Evolutionary conservation across 805 yeast species (phyloP).

Genomic region (Candida easanensis): DNA sequence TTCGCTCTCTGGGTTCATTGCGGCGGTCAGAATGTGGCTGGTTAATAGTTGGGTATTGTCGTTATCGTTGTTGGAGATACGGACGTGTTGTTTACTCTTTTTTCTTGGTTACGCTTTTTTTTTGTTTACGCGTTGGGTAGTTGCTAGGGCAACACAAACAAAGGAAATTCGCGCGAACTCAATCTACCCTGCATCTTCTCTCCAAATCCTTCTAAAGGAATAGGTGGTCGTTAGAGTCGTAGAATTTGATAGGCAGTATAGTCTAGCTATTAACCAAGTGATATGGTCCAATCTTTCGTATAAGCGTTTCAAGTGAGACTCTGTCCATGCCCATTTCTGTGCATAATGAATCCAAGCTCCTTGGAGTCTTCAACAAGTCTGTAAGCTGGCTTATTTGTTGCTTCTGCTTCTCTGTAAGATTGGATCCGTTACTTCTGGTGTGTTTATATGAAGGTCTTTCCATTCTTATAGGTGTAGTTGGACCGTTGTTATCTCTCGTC

Average conservation of each 20-base stretch:
- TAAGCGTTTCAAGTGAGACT: conserved; percentile 47
- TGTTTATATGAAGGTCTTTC: conserved; percentile 1
- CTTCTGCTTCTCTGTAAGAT: conserved; percentile 16
- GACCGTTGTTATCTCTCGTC: background rate
- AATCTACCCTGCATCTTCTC: too few relatives aligned
- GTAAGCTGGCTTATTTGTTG: conserved; percentile 16
- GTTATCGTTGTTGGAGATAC: background rate
- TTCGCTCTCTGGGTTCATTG: conserved; percentile 32
- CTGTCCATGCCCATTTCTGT: conserved; percentile 61
- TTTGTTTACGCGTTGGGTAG: conserved; percentile 5
- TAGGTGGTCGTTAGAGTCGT: too few relatives aligned
- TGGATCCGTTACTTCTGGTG: conserved; percentile 4
- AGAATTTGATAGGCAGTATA: too few relatives aligned
- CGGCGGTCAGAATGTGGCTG: background rate
- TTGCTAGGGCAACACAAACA: conserved; percentile 12
- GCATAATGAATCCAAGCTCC: conserved; percentile 64
- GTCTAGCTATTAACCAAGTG: conserved; percentile 39
- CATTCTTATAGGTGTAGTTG: background rate
- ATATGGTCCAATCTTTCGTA: conserved; percentile 50
- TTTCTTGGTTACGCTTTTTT: background rate
- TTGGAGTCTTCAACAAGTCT: conserved; percentile 47
- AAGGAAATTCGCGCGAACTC: too few relatives aligned
- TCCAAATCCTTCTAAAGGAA: too few relatives aligned
- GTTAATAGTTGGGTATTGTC: background rate
- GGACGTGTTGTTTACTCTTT: conserved; percentile 9